A percentile compares a stretch with the other conserved stretches of the same genome.
phyloP scores from a whole-genome alignment of 768 basidiomycete species.

The Leucosporidium scottii region DNA sequence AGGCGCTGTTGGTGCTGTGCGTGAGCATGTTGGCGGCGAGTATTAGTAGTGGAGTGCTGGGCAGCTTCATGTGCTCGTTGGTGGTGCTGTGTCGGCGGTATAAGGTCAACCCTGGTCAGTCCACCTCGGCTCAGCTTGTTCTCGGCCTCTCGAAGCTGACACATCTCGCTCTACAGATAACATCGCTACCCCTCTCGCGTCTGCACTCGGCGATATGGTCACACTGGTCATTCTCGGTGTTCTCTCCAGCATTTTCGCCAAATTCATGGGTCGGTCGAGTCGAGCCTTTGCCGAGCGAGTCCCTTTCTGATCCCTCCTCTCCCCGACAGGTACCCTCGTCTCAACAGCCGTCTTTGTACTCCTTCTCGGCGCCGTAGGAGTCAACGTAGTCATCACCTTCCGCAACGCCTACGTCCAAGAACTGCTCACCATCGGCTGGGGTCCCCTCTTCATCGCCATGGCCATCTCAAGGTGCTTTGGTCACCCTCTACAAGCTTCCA shows the following conservation, averaged over 20 bases:
- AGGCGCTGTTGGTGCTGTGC: conserved; percentile 45
- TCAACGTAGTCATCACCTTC: conserved; percentile 55
- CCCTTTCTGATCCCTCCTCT: neutral
- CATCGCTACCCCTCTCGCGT: conserved; percentile 87
- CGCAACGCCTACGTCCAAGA: conserved; percentile 63
- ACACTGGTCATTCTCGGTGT: conserved; percentile 75
- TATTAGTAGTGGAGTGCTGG: conserved; percentile 64
- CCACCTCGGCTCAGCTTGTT: neutral
- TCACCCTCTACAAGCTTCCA: too few species aligned
- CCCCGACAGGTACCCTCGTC: conserved; percentile 16
- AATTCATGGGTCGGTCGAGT: conserved; percentile 29
- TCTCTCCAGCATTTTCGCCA: conserved; percentile 33
- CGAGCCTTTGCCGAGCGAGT: neutral
- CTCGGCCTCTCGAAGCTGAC: neutral
- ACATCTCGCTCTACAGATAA: conserved; percentile 57
- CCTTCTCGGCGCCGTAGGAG: conserved; percentile 50
- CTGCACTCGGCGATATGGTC: conserved; percentile 85
- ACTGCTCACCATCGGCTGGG: conserved; percentile 78
- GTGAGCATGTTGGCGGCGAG: conserved; percentile 54
- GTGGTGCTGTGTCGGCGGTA: conserved; percentile 68
- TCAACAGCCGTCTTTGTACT: conserved; percentile 56
- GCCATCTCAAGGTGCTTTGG: conserved; percentile 43
- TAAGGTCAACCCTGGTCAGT: conserved; percentile 73
- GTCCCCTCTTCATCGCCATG: conserved; percentile 85
- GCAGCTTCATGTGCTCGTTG: conserved; percentile 84